Evolutionary conservation across 257 asterid species (phyloP), one percentile per base, ranked within the genome.

Genomic region (Asclepias syriaca): DNA sequence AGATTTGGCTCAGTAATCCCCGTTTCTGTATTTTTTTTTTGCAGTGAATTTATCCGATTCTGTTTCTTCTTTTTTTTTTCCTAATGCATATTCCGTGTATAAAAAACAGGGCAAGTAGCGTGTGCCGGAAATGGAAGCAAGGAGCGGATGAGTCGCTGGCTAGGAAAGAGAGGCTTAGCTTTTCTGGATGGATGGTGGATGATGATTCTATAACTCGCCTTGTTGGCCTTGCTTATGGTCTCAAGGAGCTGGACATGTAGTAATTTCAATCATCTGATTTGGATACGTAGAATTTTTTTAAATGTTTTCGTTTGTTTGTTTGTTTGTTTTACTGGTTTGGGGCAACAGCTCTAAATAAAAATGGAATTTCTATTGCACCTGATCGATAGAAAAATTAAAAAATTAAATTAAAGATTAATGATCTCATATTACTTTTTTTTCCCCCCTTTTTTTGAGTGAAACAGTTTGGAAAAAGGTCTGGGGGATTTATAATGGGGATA

Each of bases 201-300:
- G 97, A 91, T 49, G 93, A 89, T 56, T 84, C 96, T 64, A 85
- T 91, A 15, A 80, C 92, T 63, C 92, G 97, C 65, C 84, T 93
- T 11, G 95, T 93, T 78, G 84, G 79, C 27, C 85, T 81, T 21
- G 96, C 98, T 40, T 81, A 80, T 60, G 71, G 87, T 70, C 97
- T 91, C 82, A 93, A 88, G 81, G 97, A 93, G 49, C 96, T 93
- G 27, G 97, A 93, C 77, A 86, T 93, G 98, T 92, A 86, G 15
- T 40, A 14, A 59, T 10, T n/a, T 8, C 13, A 29, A 29, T 29
- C 34, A 76, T 14, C 10, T 6, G 8, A 43, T 43, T 43, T 43
- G 48, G 10, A 43, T 43, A 0, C 11, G 6, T 7, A 6, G 48
- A 43, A 43, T 43, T 43, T 43, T 43, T 43, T 43, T 8, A 7